These are phyloP conservation scores for Hippophae rhamnoides DNA, from an alignment of 306 rosid genomes.

Conservation along the genomic window DNA sequence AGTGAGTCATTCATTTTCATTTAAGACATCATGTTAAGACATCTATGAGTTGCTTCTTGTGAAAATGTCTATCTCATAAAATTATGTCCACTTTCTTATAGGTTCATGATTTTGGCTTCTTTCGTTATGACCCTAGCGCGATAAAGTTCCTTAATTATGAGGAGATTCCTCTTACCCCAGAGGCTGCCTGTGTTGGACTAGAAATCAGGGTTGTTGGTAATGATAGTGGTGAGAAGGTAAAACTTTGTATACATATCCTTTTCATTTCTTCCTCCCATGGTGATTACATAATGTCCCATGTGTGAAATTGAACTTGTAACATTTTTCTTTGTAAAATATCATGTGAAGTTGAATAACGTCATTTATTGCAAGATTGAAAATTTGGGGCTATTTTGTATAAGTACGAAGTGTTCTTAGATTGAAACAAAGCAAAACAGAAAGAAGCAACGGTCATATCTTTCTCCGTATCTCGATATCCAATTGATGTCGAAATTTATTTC, in stretches of 20 bases:
- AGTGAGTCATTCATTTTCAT: too few relatives aligned
- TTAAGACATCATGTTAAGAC: too few relatives aligned
- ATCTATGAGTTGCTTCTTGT: background rate
- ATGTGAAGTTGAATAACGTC: background rate
- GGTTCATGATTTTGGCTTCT: slow-evolving; percentile 99
- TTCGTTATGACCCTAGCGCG: slow-evolving; percentile 70
- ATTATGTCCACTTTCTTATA: slow-evolving; percentile 18
- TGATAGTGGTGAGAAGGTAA: slow-evolving; percentile 99
- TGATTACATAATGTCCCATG: too few relatives aligned
- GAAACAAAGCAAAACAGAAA: too few relatives aligned
- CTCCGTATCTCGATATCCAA: too few relatives aligned
- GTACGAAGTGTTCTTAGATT: background rate
- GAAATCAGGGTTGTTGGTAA: slow-evolving; percentile 96
- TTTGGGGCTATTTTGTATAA: background rate
- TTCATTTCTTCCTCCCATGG: background rate
- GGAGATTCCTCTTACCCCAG: slow-evolving; percentile 88
- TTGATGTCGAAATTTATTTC: too few relatives aligned
- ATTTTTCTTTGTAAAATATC: background rate
- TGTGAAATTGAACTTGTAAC: background rate
- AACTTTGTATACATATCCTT: background rate
- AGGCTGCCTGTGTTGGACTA: slow-evolving; percentile 84
- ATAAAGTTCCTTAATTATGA: slow-evolving; percentile 72
- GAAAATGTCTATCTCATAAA: slow-evolving; percentile 14
- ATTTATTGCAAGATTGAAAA: background rate
- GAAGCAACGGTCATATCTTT: too few relatives aligned